Conservation (phyloP, 208 protist species). For the Leptomonas pyrrhocoris region DNA sequence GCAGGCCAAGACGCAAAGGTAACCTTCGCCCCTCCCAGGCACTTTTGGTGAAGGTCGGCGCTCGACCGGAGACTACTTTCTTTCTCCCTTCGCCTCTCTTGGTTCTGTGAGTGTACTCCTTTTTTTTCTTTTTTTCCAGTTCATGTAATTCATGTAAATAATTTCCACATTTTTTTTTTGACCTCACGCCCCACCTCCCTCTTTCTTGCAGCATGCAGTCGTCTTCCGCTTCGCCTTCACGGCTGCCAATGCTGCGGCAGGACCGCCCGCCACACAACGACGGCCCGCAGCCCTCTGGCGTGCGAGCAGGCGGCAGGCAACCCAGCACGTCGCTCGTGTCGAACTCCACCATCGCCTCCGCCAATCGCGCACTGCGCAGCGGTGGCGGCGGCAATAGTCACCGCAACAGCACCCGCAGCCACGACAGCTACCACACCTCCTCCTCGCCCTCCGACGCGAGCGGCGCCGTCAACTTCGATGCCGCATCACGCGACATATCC, state of each 20-base stretch:
- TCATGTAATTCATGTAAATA: too few species aligned
- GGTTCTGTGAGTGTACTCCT: too few species aligned
- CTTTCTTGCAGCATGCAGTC: slow-evolving; percentile 4
- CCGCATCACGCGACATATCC: background rate
- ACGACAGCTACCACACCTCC: background rate
- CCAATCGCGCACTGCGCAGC: slow-evolving; percentile 2
- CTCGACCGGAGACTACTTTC: too few species aligned
- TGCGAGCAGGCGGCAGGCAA: background rate
- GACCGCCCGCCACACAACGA: slow-evolving; percentile 2
- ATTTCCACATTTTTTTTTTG: slow-evolving; percentile 8
- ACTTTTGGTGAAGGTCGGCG: too few species aligned
- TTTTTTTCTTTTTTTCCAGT: background rate
- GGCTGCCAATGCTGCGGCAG: slow-evolving; percentile 10
- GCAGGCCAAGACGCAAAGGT: too few species aligned
- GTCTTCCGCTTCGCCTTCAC: background rate
- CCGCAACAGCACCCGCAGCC: slow-evolving; percentile 1
- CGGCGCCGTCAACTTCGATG: background rate
- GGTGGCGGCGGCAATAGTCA: background rate
- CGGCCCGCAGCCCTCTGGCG: background rate
- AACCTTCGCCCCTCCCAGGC: too few species aligned
- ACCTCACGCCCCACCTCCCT: background rate
- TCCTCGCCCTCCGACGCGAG: background rate
- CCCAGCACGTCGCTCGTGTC: background rate
- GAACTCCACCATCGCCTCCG: slow-evolving; percentile 1
- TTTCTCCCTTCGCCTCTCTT: too few species aligned